Evolutionary conservation across 768 basidiomycete species (phyloP).

Genomic region (Trametes maxima): DNA sequence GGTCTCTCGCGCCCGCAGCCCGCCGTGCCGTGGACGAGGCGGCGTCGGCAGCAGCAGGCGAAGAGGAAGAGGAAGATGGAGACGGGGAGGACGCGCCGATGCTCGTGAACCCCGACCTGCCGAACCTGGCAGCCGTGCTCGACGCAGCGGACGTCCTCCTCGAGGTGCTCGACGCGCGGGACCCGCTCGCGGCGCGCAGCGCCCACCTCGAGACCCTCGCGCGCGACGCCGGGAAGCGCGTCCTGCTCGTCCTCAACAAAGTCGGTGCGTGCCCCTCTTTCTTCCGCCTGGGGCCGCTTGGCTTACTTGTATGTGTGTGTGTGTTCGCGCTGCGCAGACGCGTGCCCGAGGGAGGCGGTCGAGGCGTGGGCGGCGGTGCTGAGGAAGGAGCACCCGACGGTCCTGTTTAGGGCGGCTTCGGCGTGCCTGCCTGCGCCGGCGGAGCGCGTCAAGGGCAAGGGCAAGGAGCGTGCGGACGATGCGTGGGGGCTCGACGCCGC

Average conservation of each 20-base stretch:
- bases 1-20: conserved; percentile 27
- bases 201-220: conserved; percentile 57
- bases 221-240: conserved; percentile 45
- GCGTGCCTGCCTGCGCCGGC: conserved; percentile 54
- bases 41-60: conserved; percentile 8
- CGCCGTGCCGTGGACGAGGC: conserved; percentile 22
- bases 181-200: conserved; percentile 75
- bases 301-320: neutral
- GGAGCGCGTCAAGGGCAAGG: conserved; percentile 18
- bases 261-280: conserved; percentile 59
- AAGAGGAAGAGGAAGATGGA: conserved; percentile 27
- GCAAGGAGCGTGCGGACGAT: conserved; percentile 45
- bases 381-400: conserved; percentile 58
- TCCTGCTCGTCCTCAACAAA: conserved; percentile 82
- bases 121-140: conserved; percentile 65
- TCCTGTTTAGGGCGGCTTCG: conserved; percentile 74
- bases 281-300: conserved; percentile 5
- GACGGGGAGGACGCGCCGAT: conserved; percentile 61
- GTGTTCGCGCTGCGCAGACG: conserved; percentile 48
- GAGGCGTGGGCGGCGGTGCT: conserved; percentile 67
- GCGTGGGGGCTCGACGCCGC: conserved; percentile 62
- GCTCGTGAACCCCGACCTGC: conserved; percentile 63
- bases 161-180: conserved; percentile 83
- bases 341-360: conserved; percentile 76
- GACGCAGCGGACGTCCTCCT: conserved; percentile 79